phyloP scores from a whole-genome alignment of 2,329 filamentous ascomycete species.

The Cryphonectria radicalis region DNA sequence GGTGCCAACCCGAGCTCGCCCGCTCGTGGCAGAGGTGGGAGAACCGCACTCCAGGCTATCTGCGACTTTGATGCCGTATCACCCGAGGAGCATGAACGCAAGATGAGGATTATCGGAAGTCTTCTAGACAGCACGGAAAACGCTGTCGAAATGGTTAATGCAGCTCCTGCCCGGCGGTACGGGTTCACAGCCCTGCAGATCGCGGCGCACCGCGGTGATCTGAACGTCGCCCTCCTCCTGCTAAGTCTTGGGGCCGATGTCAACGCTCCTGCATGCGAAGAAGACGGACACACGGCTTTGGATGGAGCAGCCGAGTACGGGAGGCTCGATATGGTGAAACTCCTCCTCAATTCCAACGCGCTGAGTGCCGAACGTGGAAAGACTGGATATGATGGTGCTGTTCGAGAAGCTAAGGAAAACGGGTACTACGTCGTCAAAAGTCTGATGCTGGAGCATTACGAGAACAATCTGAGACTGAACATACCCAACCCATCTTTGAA shows the following conservation, averaged over 20 bases:
- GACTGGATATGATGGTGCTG: background rate
- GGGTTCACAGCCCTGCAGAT: background rate
- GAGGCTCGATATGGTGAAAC: background rate
- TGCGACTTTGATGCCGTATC: background rate
- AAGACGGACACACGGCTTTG: background rate
- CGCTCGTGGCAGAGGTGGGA: accelerated
- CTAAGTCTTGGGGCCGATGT: background rate
- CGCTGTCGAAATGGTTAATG: background rate
- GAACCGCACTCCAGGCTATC: background rate
- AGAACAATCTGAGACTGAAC: background rate
- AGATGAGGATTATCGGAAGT: background rate
- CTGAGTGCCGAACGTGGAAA: background rate
- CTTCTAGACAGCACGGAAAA: background rate
- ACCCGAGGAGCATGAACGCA: background rate
- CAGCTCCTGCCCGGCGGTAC: background rate
- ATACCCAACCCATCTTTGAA: background rate
- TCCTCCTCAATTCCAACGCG: background rate
- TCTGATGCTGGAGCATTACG: background rate
- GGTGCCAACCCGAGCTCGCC: background rate
- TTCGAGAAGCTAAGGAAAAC: background rate
- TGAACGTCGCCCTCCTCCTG: background rate
- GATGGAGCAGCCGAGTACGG: background rate
- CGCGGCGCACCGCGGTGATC: background rate
- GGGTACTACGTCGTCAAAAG: background rate
- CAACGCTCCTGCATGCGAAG: background rate